Evolutionary conservation across 176 grass and related monocot genomes (phyloP), one percentile per base, ranked within the genome.

Genomic region (Phoenix dactylifera): DNA sequence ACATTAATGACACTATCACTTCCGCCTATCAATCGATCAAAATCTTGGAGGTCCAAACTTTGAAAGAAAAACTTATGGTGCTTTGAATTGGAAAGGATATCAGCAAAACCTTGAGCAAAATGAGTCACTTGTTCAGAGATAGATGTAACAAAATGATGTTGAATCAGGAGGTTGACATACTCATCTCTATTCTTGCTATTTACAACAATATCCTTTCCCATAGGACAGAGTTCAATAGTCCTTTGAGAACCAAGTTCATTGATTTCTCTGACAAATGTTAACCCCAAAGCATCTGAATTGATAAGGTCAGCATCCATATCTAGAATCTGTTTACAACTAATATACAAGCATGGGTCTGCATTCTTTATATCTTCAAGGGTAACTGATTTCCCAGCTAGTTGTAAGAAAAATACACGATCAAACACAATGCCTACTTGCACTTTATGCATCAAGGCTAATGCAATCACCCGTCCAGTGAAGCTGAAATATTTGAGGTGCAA

Each of bases 361-460:
- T 73, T 74, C 54, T 80, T 65, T 65, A 98, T 82, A 70, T 98
- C 88, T 76, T 98, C 94, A 69, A 98, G 66, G 53, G 76, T 81
- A 73, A 98, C 77, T 73, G 55, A 81, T 79, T 64, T 79, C 63
- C 88, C 88, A 68, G 84, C 76, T 69, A 98, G 85, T 78, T 92
- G 85, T 26, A 80, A 86, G 74, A 89, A 93, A 50, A 98, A 76
- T 58, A 81, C 80, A 16, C 79, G 82, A 59, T 98, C 94, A 68
- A 98, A 85, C 23, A 82, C 79, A 57, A 98, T 77, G 12, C 94
- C 94, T 26, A 93, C 82, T 88, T 98, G 94, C 50, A 98, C 84
- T 78, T 75, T 85, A 79, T 98, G 94, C 94, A 98, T 98, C 70
- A 98, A 83, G 22, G 94, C 88, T 75, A 98, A 67, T 51, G 76